Evolutionary conservation across 2,329 filamentous ascomycete species (phyloP), one percentile per base, ranked within the genome.

Genomic region (Colletotrichum lindemuthianum): DNA sequence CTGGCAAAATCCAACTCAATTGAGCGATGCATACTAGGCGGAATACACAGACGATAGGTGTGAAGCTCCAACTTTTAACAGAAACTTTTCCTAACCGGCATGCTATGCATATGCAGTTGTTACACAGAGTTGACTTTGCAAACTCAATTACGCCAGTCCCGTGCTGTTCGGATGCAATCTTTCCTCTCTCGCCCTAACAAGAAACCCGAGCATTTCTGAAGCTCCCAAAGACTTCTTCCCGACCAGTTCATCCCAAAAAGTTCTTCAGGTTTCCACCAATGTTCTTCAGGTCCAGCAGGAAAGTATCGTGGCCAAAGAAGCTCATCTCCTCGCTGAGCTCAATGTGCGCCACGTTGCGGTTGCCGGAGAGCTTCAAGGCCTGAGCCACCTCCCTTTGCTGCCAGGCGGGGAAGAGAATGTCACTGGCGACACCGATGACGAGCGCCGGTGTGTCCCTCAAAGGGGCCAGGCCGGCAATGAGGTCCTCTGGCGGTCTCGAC

Each of bases 341-440:
- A 12, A 96, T 86, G 77, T 99, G 93, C 48, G 89, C 90, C 1
- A 99, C 94, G 37, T 86, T 88, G 66, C 87, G 84, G 73, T 97
- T 98, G 1, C 96, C 96, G 0, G 86, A 86, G 39, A 86, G 84
- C 65, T 88, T 87, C 68, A 99, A 81, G 3, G 95, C 91, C 72
- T 95, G 90, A 4, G 94, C 95, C 67, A 99, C 90, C 77, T 99
- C 96, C 57, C 92, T 88, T 81, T 99, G 96, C 80, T 99, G 96
- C 95, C 96, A 99, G 0, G 96, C 93, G 0, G 96, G 96, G 79
- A 99, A 99, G 40, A 99, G 81, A 53, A 97, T 98, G 74, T 99
- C 96, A 71, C 93, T 97, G 0, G 93, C 92, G 4, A 98, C 96
- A 39, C 96, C 96, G 81, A 99, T 90, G 10, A 99, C 92, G 24